Evolutionary conservation across 352 stramenopile species (phyloP).

Genomic region (Pythium graminicola): DNA sequence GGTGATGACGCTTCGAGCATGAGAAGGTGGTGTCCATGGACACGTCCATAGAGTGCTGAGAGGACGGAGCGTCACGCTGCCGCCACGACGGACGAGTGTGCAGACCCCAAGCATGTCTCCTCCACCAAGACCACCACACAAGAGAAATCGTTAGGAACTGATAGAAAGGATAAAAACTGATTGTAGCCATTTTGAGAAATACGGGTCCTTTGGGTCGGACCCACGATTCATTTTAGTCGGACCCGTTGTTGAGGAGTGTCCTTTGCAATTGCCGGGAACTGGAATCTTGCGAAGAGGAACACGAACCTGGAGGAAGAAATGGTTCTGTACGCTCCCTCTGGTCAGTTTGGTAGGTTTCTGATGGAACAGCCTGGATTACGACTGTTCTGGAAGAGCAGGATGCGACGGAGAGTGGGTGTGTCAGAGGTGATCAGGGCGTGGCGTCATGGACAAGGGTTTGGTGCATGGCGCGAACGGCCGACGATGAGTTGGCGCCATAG

Average conservation of each 20-base stretch:
- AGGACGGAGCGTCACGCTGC: not conserved
- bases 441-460: not conserved
- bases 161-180: not conserved
- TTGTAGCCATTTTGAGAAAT: not conserved
- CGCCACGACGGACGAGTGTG: not conserved
- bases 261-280: no score
- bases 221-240: not conserved
- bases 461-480: constrained; percentile 2
- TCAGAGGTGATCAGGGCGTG: not conserved
- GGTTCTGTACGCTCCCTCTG: not conserved
- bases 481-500: constrained; percentile 16
- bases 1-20: constrained; percentile 29
- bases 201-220: not conserved
- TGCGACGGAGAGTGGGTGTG: not conserved
- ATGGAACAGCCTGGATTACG: not conserved
- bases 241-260: not conserved
- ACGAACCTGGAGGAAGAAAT: no score
- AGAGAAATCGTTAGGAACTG: not conserved
- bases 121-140: not conserved
- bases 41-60: not conserved
- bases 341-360: not conserved
- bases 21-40: not conserved
- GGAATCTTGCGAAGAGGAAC: no score
- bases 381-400: constrained; percentile 7
- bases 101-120: constrained; percentile 1